phyloP scores from a whole-genome alignment of 768 basidiomycete species.

The Trametes meyenii region DNA sequence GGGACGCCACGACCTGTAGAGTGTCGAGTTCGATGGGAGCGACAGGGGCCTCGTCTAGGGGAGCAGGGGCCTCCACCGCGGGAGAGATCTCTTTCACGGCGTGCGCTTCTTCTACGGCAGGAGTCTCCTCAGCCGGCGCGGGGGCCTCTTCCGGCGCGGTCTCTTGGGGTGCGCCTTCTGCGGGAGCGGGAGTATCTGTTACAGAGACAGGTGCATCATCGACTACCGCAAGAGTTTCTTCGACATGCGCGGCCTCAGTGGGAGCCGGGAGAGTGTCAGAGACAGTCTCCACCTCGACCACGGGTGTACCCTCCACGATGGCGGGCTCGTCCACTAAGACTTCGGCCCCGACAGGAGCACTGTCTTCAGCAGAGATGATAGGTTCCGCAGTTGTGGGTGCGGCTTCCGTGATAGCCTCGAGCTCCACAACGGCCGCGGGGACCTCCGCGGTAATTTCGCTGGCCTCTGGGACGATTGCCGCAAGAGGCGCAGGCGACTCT shows the following conservation, averaged over 20 bases:
- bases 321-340: not conserved
- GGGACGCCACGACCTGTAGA: too few species aligned
- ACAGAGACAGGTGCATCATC: conserved; percentile 3
- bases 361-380: not conserved
- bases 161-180: not conserved
- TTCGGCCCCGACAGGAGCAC: not conserved
- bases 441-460: not conserved
- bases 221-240: not conserved
- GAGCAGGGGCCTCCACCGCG: not conserved
- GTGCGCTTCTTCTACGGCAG: not conserved
- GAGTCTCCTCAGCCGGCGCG: not conserved
- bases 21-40: not conserved
- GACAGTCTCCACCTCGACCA: conserved; percentile 1
- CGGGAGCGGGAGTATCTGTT: not conserved
- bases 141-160: not conserved
- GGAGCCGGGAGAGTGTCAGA: not conserved
- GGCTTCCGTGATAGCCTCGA: conserved; percentile 5
- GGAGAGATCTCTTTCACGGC: not conserved
- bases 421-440: not conserved
- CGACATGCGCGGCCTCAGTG: not conserved
- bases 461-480: not conserved
- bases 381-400: not conserved
- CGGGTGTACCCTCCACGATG: not conserved
- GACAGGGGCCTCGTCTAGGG: not conserved
- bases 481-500: not conserved